Evolutionary conservation across 2,329 filamentous ascomycete species (phyloP), one percentile per base, ranked within the genome.

Genomic region (Botrytis fabae): DNA sequence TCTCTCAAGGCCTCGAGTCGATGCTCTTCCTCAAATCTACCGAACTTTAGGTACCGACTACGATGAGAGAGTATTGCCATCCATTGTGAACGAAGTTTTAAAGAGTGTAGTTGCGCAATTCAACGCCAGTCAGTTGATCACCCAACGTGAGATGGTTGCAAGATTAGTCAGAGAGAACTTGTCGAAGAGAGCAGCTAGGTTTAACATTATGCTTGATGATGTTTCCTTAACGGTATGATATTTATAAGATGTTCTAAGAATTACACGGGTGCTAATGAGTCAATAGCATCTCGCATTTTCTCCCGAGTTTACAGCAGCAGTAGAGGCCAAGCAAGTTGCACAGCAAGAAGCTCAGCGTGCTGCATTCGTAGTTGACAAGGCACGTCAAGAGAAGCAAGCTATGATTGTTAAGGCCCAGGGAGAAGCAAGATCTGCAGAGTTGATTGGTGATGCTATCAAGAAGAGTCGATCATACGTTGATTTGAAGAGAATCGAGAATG

Each of bases 51-150:
- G 96, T 71, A 91, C 91, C 73, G 96, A 99, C 84, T 99, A 98
- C 82, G 96, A 99, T 80, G 96, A 99, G 89, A 89, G 96, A 75
- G 94, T 99, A 60, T 87, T 99, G 76, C 96, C 96, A 10, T 98
- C 95, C 20, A 99, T 99, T 80, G 96, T 98, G 76, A 99, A 99
- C 81, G 96, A 99, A 86, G 96, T 99, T 59, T 85, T 99, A 80
- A 99, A 99, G 91, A 97, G 94, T 80, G 96, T 99, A 40, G 96
- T 99, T 62, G 96, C 96, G 42, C 96, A 99, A 84, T 99, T 99
- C 89, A 98, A 99, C 80, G 96, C 96, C 78, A 96, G 92, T 81
- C 96, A 99, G 85, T 87, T 99, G 82, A 99, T 99, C 84, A 99
- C 96, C 40, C 96, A 99, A 88, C 92, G 96, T 90, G 96, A 99